A percentile compares a stretch with the other conserved stretches of the same genome.
Conservation (phyloP, 2,329 filamentous ascomycete genomes). For the Aureobasidium sp. region DNA sequence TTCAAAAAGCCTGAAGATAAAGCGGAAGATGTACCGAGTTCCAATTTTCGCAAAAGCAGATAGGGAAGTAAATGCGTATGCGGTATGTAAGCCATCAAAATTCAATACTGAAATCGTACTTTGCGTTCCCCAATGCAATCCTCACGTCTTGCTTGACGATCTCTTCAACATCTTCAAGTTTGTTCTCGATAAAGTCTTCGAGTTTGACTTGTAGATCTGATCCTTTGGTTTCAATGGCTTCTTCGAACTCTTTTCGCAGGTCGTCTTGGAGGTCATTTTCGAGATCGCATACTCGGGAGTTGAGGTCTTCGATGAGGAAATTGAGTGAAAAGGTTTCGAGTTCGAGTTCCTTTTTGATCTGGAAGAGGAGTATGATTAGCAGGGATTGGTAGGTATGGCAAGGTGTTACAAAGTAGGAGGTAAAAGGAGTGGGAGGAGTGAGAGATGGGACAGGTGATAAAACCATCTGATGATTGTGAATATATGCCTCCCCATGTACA, state of each 20-base stretch:
- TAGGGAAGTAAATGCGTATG: too few species aligned
- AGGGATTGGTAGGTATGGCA: not conserved
- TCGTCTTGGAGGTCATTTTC: not conserved
- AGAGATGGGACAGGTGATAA: too few species aligned
- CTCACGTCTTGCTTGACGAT: not conserved
- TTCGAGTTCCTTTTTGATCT: not conserved
- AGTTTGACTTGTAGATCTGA: not conserved
- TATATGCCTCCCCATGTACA: too few species aligned
- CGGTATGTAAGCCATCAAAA: too few species aligned
- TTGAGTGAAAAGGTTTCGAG: not conserved
- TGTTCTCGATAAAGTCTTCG: not conserved
- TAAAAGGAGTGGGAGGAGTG: too few species aligned
- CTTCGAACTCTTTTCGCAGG: not conserved
- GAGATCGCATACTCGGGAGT: not conserved
- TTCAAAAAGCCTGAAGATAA: too few species aligned
- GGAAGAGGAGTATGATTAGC: not conserved
- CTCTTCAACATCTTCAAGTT: not conserved
- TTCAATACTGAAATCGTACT: too few species aligned
- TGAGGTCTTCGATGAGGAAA: not conserved
- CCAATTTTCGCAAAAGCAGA: too few species aligned
- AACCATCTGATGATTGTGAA: too few species aligned
- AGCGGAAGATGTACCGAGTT: too few species aligned
- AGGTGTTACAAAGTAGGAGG: too few species aligned
- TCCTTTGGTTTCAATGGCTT: not conserved
- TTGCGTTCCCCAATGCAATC: not conserved